These are phyloP conservation scores for Baorangia bicolor DNA, from an alignment of 768 basidiomycete species.

Conservation along the genomic window DNA sequence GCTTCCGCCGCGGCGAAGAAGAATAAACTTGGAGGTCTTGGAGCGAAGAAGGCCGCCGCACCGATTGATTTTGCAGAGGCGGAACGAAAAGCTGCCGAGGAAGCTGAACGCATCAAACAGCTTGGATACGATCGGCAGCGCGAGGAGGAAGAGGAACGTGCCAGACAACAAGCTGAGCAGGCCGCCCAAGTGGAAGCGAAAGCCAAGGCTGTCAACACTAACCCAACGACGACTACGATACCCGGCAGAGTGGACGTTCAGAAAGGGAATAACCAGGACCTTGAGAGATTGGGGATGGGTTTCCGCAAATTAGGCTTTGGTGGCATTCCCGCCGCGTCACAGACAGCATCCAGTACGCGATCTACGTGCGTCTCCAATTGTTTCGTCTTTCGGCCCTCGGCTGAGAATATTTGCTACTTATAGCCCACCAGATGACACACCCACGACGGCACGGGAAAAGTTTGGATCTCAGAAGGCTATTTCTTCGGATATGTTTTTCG, in stretches of 20 bases:
- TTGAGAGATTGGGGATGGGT: constrained; percentile 62
- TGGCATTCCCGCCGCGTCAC: constrained; percentile 64
- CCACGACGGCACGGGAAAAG: constrained; percentile 82
- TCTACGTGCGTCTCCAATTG: constrained; percentile 33
- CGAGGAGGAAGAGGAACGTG: constrained; percentile 82
- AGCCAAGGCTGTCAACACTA: constrained; percentile 28
- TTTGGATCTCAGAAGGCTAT: constrained; percentile 94
- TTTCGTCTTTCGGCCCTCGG: background rate
- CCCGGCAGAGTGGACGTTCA: constrained; percentile 33
- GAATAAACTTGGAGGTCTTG: constrained; percentile 71
- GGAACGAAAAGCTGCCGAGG: constrained; percentile 84
- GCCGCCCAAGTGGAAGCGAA: constrained; percentile 30
- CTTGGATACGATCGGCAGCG: constrained; percentile 86
- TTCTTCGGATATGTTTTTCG: constrained; percentile 98
- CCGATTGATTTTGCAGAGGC: constrained; percentile 94
- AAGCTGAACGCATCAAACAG: constrained; percentile 89
- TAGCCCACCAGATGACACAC: constrained; percentile 49
- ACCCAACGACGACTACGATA: constrained; percentile 23
- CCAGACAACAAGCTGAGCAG: constrained; percentile 59
- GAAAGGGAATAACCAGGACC: constrained; percentile 46
- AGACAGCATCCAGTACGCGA: constrained; percentile 48
- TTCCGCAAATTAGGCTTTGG: constrained; percentile 85
- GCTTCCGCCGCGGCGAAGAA: constrained; percentile 50
- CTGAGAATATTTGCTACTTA: background rate
- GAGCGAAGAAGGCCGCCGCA: constrained; percentile 80